These are phyloP conservation scores for Apodospora peruviana DNA, from an alignment of 495 filamentous ascomycete genomes.

Conservation along the genomic window DNA sequence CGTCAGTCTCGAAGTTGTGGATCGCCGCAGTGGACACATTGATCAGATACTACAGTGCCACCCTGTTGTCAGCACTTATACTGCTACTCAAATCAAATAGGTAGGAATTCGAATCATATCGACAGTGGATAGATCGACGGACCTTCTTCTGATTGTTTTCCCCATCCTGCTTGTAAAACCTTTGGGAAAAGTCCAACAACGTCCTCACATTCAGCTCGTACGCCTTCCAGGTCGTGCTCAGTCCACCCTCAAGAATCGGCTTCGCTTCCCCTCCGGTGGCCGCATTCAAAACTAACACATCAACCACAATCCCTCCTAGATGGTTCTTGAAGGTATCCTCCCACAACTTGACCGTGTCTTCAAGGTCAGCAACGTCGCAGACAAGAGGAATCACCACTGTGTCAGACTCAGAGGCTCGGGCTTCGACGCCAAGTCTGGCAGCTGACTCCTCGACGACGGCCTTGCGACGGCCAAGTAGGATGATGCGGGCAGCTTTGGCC, in stretches of 20 bases:
- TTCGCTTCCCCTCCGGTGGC: not conserved
- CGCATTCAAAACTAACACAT: not conserved
- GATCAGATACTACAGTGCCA: not conserved
- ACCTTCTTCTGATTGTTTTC: not conserved
- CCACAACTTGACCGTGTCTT: not conserved
- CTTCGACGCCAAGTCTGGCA: constrained; percentile 9
- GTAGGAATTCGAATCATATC: not conserved
- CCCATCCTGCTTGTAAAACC: not conserved
- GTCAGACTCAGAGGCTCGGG: not conserved
- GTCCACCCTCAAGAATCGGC: not conserved
- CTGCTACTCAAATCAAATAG: not conserved
- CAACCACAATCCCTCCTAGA: not conserved
- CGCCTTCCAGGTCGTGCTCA: not conserved
- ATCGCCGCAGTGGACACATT: not conserved
- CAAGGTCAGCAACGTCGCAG: not conserved
- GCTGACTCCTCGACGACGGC: constrained; percentile 9
- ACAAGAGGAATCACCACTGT: not conserved
- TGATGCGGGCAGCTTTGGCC: constrained; percentile 26
- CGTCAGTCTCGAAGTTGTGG: not conserved
- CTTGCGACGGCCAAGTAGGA: constrained; percentile 25
- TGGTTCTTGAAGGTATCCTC: not conserved
- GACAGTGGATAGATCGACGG: not conserved
- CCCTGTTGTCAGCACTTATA: not conserved
- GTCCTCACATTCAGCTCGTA: not conserved
- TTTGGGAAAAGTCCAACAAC: not conserved